Conservation (phyloP, 2,329 filamentous ascomycete genomes). For the Chaetothyriales sp. region DNA sequence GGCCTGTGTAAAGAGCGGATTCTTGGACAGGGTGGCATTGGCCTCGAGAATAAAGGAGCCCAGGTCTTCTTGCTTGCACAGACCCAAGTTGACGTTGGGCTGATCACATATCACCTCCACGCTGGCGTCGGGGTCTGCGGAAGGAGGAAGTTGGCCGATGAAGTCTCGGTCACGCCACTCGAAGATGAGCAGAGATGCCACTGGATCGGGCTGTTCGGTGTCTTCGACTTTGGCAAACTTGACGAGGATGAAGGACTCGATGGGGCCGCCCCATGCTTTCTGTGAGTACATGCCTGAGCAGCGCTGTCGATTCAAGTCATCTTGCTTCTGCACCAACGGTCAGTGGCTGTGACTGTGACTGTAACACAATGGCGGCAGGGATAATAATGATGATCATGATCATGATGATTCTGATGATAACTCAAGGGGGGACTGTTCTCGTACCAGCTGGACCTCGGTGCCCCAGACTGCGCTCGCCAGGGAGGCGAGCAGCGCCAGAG, state of each 20-base stretch:
- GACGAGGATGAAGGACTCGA: constrained; percentile 77
- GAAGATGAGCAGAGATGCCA: constrained; percentile 77
- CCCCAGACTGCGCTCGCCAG: background rate
- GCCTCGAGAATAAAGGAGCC: constrained; percentile 70
- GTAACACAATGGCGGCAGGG: no score
- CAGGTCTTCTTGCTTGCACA: constrained; percentile 62
- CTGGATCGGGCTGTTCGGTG: constrained; percentile 50
- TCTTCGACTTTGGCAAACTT: constrained; percentile 54
- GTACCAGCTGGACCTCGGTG: background rate
- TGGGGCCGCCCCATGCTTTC: constrained; percentile 70
- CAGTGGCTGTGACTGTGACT: background rate
- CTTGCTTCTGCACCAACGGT: constrained; percentile 46
- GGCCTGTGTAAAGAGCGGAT: constrained; percentile 61
- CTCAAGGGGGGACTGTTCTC: background rate
- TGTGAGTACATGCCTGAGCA: constrained; percentile 91
- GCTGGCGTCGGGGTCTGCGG: constrained; percentile 36
- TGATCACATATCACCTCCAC: constrained; percentile 63
- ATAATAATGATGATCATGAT: background rate
- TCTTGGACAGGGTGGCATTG: constrained; percentile 58
- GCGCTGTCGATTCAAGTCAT: constrained; percentile 61
- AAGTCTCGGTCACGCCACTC: constrained; percentile 78
- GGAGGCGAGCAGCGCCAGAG: background rate
- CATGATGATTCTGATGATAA: no score
- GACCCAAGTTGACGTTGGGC: constrained; percentile 48
- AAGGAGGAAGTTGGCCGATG: constrained; percentile 43